Evolutionary conservation across 179 eudicot genomes (phyloP).

Genomic region (Sideroxylon spinosum): DNA sequence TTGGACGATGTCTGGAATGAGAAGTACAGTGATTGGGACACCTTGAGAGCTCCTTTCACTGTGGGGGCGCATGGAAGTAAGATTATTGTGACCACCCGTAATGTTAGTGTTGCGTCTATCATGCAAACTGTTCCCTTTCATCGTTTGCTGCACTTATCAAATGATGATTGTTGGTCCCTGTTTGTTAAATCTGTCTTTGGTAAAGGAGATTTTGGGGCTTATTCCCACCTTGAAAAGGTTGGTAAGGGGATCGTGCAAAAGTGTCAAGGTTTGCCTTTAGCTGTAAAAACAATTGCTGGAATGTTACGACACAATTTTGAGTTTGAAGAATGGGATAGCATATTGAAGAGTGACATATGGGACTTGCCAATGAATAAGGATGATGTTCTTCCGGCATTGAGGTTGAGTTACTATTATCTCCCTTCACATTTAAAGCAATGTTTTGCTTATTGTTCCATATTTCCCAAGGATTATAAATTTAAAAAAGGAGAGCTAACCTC

Average conservation of each 20-base stretch:
- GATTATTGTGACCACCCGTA: slow-evolving; percentile 24
- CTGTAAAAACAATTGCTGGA: slow-evolving; percentile 23
- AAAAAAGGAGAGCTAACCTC: background rate
- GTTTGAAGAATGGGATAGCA: slow-evolving; percentile 22
- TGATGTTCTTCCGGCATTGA: slow-evolving; percentile 19
- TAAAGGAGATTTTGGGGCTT: background rate
- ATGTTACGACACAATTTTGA: slow-evolving; percentile 16
- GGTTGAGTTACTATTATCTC: slow-evolving; percentile 26
- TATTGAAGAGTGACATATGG: slow-evolving; percentile 16
- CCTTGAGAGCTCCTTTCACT: background rate
- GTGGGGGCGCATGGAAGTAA: slow-evolving; percentile 14
- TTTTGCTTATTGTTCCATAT: slow-evolving; percentile 28
- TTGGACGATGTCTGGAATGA: slow-evolving; percentile 29
- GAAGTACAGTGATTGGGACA: background rate
- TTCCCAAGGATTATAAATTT: slow-evolving; percentile 20
- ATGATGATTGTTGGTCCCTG: slow-evolving; percentile 21
- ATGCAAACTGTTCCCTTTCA: background rate
- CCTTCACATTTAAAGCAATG: slow-evolving; percentile 31
- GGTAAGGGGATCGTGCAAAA: slow-evolving; percentile 2
- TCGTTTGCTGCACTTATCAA: slow-evolving; percentile 8
- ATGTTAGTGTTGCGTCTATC: background rate
- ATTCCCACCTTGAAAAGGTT: background rate
- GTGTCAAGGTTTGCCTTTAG: slow-evolving; percentile 19
- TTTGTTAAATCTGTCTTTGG: background rate
- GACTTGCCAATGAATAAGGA: background rate